Base-by-base conservation (phyloP, 495 filamentous ascomycete genomes). In the Hyaloscypha variabilis region DNA sequence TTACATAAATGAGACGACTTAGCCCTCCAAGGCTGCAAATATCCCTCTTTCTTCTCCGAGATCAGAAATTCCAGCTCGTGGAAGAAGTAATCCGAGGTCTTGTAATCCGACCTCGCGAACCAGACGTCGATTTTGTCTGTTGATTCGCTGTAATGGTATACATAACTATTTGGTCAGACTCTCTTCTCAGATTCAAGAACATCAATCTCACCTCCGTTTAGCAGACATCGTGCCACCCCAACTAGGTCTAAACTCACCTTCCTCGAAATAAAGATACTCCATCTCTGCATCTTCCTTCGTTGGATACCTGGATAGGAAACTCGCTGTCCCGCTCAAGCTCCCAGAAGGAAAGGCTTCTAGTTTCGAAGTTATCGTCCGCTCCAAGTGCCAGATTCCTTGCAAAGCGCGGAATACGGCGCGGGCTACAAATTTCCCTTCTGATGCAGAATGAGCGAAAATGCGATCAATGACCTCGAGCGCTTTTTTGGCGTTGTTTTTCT, bases 341-440 rank as follows among this genome's bases (percentile, higher is more conserved):
- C 88, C 89, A 57, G 81, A 86, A 0, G 88, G 87, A 59, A 82
- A 83, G 24, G 76, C 77, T 0, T 77, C 74, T 4, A 83, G 67
- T 8, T 71, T 68, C 55, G 79, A 85, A 28, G 68, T 69, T 3
- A 89, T 73, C 1, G 72, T 77, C 3, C 83, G 83, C 11, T 79
- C 77, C 23, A 90, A 78, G 10, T 71, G 79, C 93, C 93, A 97
- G 23, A 77, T 72, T 5, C 93, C 93, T 6, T 94, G 88, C 1
- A 96, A 75, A 4, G 85, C 89, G 36, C 90, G 79, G 70, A 94
- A 94, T 5, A 90, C 82, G 0, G 88, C 90, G n/a, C 75, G 74
- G 0, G 87, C 77, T 25, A 88, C 78, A 69, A 84, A 89, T 26
- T 71, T 70, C 4, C 64, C 69, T 6, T 73, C 39, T 26, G 51